A percentile compares a stretch with the other conserved stretches of the same genome.
Evolutionary conservation across 805 yeast genomes (phyloP).

Genomic region (Candida ovalis): DNA sequence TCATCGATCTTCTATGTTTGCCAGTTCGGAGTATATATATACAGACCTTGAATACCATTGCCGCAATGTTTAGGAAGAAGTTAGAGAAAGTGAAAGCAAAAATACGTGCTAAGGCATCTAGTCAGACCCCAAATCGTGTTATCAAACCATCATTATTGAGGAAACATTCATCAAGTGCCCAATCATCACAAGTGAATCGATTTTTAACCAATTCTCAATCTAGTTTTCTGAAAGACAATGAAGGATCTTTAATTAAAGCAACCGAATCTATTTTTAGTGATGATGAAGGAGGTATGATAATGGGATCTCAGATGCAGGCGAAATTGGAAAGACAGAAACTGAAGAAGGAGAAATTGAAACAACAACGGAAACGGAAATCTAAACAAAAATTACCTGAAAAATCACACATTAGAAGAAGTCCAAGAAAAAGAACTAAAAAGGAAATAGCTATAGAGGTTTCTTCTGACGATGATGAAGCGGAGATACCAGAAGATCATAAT

Average conservation of each 20-base stretch:
- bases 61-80: constrained; percentile 1
- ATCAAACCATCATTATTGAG: background rate
- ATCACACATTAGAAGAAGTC: background rate
- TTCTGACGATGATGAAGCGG: background rate
- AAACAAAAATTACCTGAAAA: background rate
- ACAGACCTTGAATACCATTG: no score
- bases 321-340: background rate
- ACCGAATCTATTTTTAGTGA: constrained; percentile 19
- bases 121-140: background rate
- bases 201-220: constrained; percentile 2
- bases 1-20: no score
- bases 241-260: constrained; percentile 15
- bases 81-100: constrained; percentile 3
- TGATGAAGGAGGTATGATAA: constrained; percentile 13
- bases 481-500: background rate
- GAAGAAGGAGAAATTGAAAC: background rate
- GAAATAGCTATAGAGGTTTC: background rate
- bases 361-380: background rate
- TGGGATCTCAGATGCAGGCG: background rate
- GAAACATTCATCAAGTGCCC: background rate
- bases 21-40: no score
- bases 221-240: constrained; percentile 2
- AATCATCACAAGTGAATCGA: background rate
- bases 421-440: background rate
- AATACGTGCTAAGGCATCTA: background rate